These are phyloP conservation scores for Phytophthora uliginosa DNA, from an alignment of 352 stramenopile species.

Conservation along the genomic window DNA sequence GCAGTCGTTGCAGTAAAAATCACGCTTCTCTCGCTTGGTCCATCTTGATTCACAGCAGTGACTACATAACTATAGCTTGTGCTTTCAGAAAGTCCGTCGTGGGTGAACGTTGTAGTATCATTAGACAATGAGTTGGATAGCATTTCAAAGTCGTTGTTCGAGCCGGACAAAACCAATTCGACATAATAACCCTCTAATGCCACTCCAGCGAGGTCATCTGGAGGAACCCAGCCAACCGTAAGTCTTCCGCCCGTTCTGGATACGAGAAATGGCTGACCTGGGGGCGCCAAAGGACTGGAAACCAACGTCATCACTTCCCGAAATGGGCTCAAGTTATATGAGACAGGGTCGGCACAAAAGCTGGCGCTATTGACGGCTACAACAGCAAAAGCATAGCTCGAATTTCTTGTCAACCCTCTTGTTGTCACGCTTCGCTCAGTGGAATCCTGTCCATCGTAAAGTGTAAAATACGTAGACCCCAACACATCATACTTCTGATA, in stretches of 20 bases:
- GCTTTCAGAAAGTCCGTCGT: conserved; percentile 51
- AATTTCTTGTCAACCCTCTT: conserved; percentile 41
- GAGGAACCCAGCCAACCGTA: conserved; percentile 52
- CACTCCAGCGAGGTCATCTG: conserved; percentile 63
- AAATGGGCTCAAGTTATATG: conserved; percentile 33
- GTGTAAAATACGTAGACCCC: conserved; percentile 40
- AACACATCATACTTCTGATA: conserved; percentile 45
- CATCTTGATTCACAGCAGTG: conserved; percentile 62
- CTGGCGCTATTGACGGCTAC: conserved; percentile 58
- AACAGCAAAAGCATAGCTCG: conserved; percentile 55
- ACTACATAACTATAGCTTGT: conserved; percentile 60
- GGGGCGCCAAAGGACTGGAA: conserved; percentile 41
- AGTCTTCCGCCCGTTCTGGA: conserved; percentile 52
- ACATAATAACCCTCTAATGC: conserved; percentile 52
- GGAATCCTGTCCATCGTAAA: conserved; percentile 70
- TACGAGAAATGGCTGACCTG: conserved; percentile 28
- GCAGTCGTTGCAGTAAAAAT: conserved; percentile 29
- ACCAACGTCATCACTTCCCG: conserved; percentile 45
- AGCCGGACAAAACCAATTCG: conserved; percentile 18
- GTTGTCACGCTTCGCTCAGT: conserved; percentile 25
- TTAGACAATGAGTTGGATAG: conserved; percentile 12
- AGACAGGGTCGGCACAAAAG: conserved; percentile 49
- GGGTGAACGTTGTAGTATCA: conserved; percentile 40
- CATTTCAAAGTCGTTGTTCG: neutral
- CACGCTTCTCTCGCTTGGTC: conserved; percentile 37